phyloP scores from a whole-genome alignment of 2,329 filamentous ascomycete genomes.

The Exophiala phaeomuriformis region DNA sequence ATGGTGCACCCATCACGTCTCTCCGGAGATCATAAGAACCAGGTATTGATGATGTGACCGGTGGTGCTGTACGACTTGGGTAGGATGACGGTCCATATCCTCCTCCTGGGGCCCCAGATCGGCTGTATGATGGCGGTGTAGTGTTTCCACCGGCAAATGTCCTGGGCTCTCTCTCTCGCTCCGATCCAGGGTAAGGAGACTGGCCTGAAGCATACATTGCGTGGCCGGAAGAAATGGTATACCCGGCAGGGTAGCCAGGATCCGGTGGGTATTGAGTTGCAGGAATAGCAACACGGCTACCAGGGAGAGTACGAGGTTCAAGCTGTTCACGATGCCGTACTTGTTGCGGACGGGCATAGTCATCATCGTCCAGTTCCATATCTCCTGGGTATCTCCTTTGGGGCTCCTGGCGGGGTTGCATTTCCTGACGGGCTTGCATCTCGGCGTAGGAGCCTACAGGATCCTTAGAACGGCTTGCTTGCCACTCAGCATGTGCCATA shows the following conservation, averaged over 20 bases:
- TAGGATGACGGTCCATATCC: slow-evolving; percentile 18
- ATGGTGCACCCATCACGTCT: slow-evolving; percentile 17
- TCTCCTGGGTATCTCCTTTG: slow-evolving; percentile 17
- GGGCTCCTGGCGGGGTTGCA: slow-evolving; percentile 16
- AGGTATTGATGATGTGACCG: slow-evolving; percentile 13
- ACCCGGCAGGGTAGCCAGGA: slow-evolving; percentile 19
- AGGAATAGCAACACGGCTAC: slow-evolving; percentile 13
- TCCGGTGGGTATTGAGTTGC: slow-evolving; percentile 20
- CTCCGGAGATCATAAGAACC: slow-evolving; percentile 15
- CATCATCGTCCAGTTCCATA: slow-evolving; percentile 24
- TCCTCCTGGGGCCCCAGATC: slow-evolving; percentile 6
- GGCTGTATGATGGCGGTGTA: slow-evolving; percentile 22
- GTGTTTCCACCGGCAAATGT: slow-evolving; percentile 16
- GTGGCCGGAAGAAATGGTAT: slow-evolving; percentile 21
- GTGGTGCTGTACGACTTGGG: slow-evolving; percentile 16
- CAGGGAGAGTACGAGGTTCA: slow-evolving; percentile 13
- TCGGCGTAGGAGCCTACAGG: slow-evolving; percentile 24
- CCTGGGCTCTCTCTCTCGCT: slow-evolving; percentile 24
- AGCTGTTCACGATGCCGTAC: slow-evolving; percentile 15
- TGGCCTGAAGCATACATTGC: slow-evolving; percentile 17
- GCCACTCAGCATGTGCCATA: slow-evolving; percentile 17
- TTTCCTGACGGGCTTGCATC: slow-evolving; percentile 19
- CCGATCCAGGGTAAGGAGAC: slow-evolving; percentile 17
- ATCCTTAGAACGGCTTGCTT: slow-evolving; percentile 19
- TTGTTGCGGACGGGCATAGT: slow-evolving; percentile 12